Percentiles rank a stretch among this genome's conserved stretches.
phyloP scores from a whole-genome alignment of 306 rosid genomes.

The Cicer judaicum region DNA sequence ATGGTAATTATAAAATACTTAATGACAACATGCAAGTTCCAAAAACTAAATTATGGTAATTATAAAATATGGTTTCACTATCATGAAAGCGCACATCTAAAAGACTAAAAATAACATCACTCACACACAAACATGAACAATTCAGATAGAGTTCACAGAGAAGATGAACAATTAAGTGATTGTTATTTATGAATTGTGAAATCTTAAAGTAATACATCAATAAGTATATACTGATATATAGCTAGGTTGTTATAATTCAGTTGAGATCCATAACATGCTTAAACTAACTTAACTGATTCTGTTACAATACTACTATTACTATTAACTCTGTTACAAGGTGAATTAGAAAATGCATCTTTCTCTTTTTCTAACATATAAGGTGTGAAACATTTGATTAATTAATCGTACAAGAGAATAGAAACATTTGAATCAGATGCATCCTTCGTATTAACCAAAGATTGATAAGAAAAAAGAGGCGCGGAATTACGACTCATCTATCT shows the following conservation, averaged over 20 bases:
- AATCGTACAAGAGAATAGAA: not conserved
- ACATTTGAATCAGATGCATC: too few species aligned
- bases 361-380: not conserved
- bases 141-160: too few species aligned
- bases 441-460: too few species aligned
- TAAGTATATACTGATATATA: too few species aligned
- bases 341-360: not conserved
- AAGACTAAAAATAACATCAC: not conserved
- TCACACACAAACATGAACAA: not conserved
- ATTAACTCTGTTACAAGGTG: not conserved
- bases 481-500: too few species aligned
- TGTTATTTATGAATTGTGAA: too few species aligned
- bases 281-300: not conserved
- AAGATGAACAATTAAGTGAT: not conserved
- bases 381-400: not conserved
- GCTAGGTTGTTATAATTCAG: not conserved
- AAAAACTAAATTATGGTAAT: not conserved
- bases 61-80: not conserved
- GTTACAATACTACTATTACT: not conserved
- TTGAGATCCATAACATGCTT: not conserved
- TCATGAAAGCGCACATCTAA: not conserved
- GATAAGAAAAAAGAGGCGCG: too few species aligned
- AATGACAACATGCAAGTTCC: conserved; percentile 14
- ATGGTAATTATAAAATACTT: not conserved
- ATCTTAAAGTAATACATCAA: too few species aligned